phyloP scores from a whole-genome alignment of 2,329 filamentous ascomycete species.

The Aureobasidium mangrovei region DNA sequence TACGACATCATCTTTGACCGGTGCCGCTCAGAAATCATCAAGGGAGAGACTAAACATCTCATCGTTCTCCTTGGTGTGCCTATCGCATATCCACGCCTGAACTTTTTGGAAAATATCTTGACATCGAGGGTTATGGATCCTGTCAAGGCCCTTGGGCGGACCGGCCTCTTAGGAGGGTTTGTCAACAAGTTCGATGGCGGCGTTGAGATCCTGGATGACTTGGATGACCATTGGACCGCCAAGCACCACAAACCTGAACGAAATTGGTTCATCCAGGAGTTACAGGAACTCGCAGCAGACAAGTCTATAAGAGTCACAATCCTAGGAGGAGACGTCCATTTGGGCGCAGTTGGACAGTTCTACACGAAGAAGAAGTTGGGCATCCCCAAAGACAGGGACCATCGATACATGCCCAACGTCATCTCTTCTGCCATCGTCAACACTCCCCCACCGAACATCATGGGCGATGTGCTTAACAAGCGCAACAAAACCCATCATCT shows the following conservation, averaged over 20 bases:
- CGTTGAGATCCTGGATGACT: constrained; percentile 81
- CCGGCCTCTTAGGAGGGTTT: constrained; percentile 68
- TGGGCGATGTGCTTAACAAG: constrained; percentile 89
- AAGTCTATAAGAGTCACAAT: constrained; percentile 90
- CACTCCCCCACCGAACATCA: constrained; percentile 73
- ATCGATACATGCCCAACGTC: constrained; percentile 93
- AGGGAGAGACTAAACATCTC: constrained; percentile 80
- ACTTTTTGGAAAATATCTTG: constrained; percentile 58
- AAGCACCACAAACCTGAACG: constrained; percentile 90
- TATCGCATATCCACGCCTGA: constrained; percentile 37
- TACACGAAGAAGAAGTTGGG: constrained; percentile 81
- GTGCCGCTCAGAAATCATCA: constrained; percentile 70
- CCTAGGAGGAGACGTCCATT: constrained; percentile 85
- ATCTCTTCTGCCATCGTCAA: constrained; percentile 94
- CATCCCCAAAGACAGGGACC: constrained; percentile 73
- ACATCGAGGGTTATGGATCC: constrained; percentile 82
- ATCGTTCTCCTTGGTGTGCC: constrained; percentile 75
- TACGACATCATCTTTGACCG: constrained; percentile 84
- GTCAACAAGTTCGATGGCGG: constrained; percentile 87
- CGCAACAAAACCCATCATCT: constrained; percentile 68
- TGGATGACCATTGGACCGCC: constrained; percentile 96
- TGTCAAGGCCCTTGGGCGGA: constrained; percentile 76
- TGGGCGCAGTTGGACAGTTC: constrained; percentile 88
- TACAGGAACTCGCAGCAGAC: constrained; percentile 87
- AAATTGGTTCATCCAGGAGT: constrained; percentile 74